Evolutionary conservation across 108 stramenopile species (phyloP), one percentile per base, ranked within the genome.

Genomic region (Stephanodiscus triporus): DNA sequence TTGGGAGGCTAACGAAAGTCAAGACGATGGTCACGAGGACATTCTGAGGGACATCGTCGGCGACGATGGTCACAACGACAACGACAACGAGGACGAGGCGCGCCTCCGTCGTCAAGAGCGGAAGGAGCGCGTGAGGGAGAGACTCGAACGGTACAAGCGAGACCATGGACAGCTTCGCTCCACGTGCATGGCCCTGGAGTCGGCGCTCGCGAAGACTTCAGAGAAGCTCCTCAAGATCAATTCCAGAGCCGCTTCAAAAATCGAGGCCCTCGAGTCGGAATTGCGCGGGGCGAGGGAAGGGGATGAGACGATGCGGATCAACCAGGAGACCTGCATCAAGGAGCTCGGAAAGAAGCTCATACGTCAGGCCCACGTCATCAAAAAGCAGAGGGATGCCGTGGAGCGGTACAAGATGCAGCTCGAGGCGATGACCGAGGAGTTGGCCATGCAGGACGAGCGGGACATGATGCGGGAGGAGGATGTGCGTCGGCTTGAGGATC

Each of bases 381-480:
- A 79, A 40, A 45, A 54, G 49, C 78, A 73, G 11, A 66, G 63
- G 71, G 60, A 49, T 38, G 71, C 78, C 16, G 72, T 73, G 24
- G 66, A 67, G 50, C 64, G 72, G 50, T 79, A 79, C 27, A 53
- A 61, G 29, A 79, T 73, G 8, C 71, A 79, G 42, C 43, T 79
- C 40, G 78, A 72, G 38, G 71, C 53, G 4, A 50, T 73, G 27
- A 53, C 42, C 24, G 78, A 79, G 49, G 78, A 79, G 49, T 72
- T 79, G 78, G 78, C 78, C 27, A 79, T 79, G 78, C 78, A 79
- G 57, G 78, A 79, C 37, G 78, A 79, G 50, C 37, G 78, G 57
- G 78, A 79, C 63, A 61, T 45, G 40, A 36, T 7, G 49, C 48
- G 63, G 32, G 78, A 79, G 32, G 72, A 61, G 2, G 40, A 40